Percentiles rank a stretch among this genome's conserved stretches.
Conservation (phyloP, 169 alveolate species). For the Eimeria maxima region DNA sequence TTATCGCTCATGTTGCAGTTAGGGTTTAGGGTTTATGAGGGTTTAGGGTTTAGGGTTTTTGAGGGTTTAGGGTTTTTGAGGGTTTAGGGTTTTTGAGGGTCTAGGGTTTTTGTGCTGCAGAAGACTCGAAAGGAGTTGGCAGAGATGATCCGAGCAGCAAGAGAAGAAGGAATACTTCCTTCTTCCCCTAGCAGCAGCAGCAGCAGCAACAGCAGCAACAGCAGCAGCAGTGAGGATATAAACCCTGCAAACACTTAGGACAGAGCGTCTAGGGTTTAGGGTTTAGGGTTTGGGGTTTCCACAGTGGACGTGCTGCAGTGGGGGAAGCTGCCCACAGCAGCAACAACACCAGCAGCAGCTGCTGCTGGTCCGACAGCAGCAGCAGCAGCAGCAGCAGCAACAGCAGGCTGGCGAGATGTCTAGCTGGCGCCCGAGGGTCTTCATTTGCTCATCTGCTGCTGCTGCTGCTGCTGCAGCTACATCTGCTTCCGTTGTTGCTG, state of each 20-base stretch:
- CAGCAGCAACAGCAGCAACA: slow-evolving; percentile 49
- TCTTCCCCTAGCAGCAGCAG: slow-evolving; percentile 62
- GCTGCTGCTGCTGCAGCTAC: background rate
- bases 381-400: slow-evolving; percentile 11
- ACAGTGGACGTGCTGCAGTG: background rate
- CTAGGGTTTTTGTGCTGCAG: slow-evolving; percentile 56
- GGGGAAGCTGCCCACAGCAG: background rate
- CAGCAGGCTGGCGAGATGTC: background rate
- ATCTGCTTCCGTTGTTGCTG: background rate
- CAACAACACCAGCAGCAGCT: background rate
- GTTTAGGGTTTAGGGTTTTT: slow-evolving; percentile 27
- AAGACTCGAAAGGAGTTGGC: slow-evolving; percentile 77
- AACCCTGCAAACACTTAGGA: too few species aligned
- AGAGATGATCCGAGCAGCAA: slow-evolving; percentile 72
- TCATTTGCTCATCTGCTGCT: background rate
- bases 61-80: slow-evolving; percentile 49
- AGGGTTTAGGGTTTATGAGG: slow-evolving; percentile 19
- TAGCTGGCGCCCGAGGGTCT: background rate
- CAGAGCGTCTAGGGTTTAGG: slow-evolving; percentile 33
- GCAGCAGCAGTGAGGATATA: background rate
- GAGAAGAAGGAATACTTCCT: slow-evolving; percentile 67
- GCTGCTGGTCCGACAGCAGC: background rate
- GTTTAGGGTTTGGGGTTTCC: slow-evolving; percentile 44
- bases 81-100: slow-evolving; percentile 56
- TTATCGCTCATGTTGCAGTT: background rate